Percentiles rank a stretch among this genome's conserved stretches.
Evolutionary conservation across 305 asterid genomes (phyloP).

Genomic region (Fraxinus velutina): DNA sequence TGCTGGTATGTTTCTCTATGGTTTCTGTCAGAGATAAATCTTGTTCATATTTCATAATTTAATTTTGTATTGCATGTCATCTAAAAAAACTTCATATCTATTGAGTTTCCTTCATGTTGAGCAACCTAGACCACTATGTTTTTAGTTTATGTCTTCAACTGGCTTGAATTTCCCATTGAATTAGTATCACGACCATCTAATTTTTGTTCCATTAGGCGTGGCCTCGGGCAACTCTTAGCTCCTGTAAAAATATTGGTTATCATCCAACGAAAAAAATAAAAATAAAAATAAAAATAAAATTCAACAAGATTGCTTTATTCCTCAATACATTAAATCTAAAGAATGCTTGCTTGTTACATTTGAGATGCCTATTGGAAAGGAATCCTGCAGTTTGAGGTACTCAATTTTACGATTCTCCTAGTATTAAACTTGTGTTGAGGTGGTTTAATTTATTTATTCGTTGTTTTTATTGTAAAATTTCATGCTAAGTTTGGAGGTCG

Average conservation of each 20-base stretch:
- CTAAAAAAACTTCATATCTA: neutral
- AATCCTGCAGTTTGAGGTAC: neutral
- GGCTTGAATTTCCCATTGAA: neutral
- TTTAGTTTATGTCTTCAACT: neutral
- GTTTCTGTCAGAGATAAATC: neutral
- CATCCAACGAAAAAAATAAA: neutral
- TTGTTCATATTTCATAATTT: neutral
- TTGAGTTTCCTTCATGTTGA: neutral
- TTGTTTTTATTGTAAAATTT: neutral
- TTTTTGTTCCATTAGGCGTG: neutral
- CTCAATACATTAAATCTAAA: neutral
- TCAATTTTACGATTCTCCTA: neutral
- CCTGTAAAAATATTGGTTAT: neutral
- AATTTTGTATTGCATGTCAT: neutral
- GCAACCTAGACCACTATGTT: neutral
- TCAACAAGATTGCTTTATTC: neutral
- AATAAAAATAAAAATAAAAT: neutral
- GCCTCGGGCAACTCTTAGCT: neutral
- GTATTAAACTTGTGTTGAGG: neutral
- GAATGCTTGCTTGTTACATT: neutral
- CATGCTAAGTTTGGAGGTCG: neutral
- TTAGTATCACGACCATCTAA: neutral
- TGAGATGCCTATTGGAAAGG: neutral
- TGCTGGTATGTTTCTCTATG: constrained; percentile 45
- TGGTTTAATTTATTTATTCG: neutral